Percentiles rank a stretch among this genome's conserved stretches.
Conservation (phyloP, 441 rosid species). For the Syzygium syzygioides region DNA sequence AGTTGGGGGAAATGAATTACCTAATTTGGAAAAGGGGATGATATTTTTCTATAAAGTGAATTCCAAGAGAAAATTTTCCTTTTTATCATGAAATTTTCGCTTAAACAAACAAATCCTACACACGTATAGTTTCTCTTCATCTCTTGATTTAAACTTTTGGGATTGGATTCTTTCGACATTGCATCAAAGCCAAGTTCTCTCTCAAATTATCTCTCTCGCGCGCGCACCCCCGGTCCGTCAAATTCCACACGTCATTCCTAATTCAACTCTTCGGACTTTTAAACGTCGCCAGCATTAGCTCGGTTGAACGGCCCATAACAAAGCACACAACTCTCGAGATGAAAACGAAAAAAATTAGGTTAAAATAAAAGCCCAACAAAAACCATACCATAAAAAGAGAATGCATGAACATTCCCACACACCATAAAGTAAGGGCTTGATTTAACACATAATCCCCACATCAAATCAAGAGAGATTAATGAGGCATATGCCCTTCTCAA, state of each 20-base stretch:
- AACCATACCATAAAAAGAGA: background rate
- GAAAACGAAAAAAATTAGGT: background rate
- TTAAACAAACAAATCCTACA: fast-evolving
- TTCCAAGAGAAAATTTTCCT: background rate
- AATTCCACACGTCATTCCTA: background rate
- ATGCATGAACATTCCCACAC: background rate
- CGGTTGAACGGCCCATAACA: fast-evolving
- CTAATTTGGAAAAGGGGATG: fast-evolving
- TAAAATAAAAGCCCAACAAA: background rate
- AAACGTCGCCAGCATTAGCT: fast-evolving
- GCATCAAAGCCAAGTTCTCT: background rate
- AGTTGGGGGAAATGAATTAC: background rate
- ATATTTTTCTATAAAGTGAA: background rate
- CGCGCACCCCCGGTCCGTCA: fast-evolving
- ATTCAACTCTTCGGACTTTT: background rate
- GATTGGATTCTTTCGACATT: background rate
- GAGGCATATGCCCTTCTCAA: background rate
- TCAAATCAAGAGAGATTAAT: background rate
- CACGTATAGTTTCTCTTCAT: fast-evolving
- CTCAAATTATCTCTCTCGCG: background rate
- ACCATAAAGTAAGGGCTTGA: background rate
- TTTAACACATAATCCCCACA: background rate
- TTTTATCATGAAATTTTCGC: background rate
- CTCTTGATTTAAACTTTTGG: background rate
- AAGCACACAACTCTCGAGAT: fast-evolving